These are phyloP conservation scores for Pluteus cervinus DNA, from an alignment of 768 basidiomycete genomes.

Conservation along the genomic window DNA sequence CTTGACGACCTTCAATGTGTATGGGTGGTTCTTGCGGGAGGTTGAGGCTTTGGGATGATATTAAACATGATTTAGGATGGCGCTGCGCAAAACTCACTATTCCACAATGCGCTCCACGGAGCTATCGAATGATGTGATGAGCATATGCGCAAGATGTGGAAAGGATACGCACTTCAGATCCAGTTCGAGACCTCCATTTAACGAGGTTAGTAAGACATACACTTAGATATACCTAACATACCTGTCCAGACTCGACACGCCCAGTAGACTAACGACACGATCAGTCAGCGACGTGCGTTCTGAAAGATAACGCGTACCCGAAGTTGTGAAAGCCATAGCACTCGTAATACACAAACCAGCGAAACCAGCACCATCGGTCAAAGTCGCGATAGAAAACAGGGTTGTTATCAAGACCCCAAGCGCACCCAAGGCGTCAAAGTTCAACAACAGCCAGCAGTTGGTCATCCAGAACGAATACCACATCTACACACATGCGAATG, in stretches of 20 bases:
- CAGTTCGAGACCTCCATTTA: conserved; percentile 54
- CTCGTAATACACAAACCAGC: conserved; percentile 76
- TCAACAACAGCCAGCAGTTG: conserved; percentile 78
- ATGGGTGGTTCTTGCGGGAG: conserved; percentile 84
- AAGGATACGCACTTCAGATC: conserved; percentile 58
- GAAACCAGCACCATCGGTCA: conserved; percentile 47
- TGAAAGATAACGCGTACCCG: conserved; percentile 19
- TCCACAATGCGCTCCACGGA: conserved; percentile 89
- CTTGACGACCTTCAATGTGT: conserved; percentile 64
- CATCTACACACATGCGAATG: conserved; percentile 40
- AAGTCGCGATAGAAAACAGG: conserved; percentile 64
- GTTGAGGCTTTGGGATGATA: conserved; percentile 37
- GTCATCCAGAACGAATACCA: conserved; percentile 91
- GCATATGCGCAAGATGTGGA: conserved; percentile 3
- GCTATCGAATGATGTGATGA: conserved; percentile 33
- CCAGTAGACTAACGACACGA: conserved; percentile 35
- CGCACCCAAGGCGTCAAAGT: conserved; percentile 77
- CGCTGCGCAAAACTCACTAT: conserved; percentile 41
- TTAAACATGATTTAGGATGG: background rate
- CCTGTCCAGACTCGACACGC: conserved; percentile 46
- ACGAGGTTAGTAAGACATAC: background rate
- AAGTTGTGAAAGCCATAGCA: conserved; percentile 46
- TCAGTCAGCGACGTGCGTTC: background rate
- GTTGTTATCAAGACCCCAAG: conserved; percentile 70
- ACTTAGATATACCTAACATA: background rate